Base-by-base conservation (phyloP, 2,329 filamentous ascomycete genomes). In the Trichoderma lentiforme region DNA sequence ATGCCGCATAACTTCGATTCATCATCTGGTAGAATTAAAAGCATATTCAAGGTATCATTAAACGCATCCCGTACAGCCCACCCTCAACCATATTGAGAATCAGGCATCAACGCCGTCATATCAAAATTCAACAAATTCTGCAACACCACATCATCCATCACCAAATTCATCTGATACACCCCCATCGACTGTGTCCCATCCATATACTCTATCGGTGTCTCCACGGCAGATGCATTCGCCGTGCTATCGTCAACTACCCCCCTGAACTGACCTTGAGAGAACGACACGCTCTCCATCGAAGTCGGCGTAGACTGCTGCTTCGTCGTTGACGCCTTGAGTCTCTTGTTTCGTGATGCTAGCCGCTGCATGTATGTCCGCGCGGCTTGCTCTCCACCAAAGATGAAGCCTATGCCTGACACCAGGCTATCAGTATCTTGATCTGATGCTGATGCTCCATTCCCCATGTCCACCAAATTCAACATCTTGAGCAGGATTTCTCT, bases 51-150 rank as follows among this genome's bases (percentile, higher is more conserved):
- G 43, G n/a, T 21, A 51, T 51, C 43, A 21, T 12, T 6, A 26
- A 26, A 4, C 4, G 2, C 14, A 15, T 18, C 11, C 7, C 26
- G 11, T 24, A 21, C 18, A 56, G 15, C 4, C 43, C 9, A 26
- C 56, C 1, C 14, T 68, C 21, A 69, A 4, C 43, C 56, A 51
- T 47, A 61, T 11, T 28, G 36, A 14, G 66, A n/a, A 53, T 70
- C 67, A 3, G 56, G n/a, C 67, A 74, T 56, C 21, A 74, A 32
- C 21, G 71, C 71, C 30, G 73, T 71, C 73, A 74, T 74, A 30
- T 74, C 73, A 15, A 68, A 74, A 43, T 68, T 69, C 11, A 74
- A 18, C 66, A 74, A 34, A 26, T 65, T 64, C 57, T 68, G 39
- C 28, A 70, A 61, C 32, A 65, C 43, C 32, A 43, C 36, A 26